Conservation (phyloP, 441 rosid species). For the Theobroma grandiflorum region DNA sequence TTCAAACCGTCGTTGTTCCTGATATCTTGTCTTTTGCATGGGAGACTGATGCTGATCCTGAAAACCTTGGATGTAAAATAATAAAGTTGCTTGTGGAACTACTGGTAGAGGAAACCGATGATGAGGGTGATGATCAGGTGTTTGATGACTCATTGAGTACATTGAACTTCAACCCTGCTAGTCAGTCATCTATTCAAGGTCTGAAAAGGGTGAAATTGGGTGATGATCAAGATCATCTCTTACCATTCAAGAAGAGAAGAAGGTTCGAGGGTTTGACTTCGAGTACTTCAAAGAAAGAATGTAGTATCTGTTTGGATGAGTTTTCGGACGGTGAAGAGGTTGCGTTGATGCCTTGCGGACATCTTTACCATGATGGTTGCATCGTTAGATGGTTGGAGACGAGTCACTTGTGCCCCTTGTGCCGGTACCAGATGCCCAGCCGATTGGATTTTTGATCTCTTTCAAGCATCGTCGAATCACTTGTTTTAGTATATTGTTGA, state of each 20-base stretch:
- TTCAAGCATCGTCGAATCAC: background rate
- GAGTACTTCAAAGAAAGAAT: background rate
- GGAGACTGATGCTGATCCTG: background rate
- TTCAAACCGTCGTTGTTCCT: background rate
- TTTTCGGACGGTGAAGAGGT: slow-evolving; percentile 3
- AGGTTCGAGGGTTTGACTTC: background rate
- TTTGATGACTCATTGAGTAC: slow-evolving; percentile 19
- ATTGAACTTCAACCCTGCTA: slow-evolving; percentile 26
- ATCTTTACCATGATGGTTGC: slow-evolving; percentile 32
- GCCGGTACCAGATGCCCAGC: slow-evolving; percentile 21
- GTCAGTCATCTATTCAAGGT: slow-evolving; percentile 19
- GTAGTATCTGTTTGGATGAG: slow-evolving; percentile 33
- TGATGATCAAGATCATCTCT: background rate
- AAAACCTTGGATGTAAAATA: slow-evolving; percentile 6
- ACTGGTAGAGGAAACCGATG: slow-evolving; percentile 3
- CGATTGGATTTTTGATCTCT: background rate
- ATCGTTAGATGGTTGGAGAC: slow-evolving; percentile 31
- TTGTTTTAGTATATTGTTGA: background rate
- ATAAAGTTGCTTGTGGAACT: background rate
- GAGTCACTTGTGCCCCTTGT: slow-evolving; percentile 33
- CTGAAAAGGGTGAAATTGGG: slow-evolving; percentile 2
- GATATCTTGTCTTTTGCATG: slow-evolving; percentile 28
- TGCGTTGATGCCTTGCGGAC: slow-evolving; percentile 30
- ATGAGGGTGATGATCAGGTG: slow-evolving; percentile 17
- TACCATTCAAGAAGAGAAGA: background rate